Conservation (phyloP, 2,329 filamentous ascomycete genomes). For the Colletotrichum tamarilloi region DNA sequence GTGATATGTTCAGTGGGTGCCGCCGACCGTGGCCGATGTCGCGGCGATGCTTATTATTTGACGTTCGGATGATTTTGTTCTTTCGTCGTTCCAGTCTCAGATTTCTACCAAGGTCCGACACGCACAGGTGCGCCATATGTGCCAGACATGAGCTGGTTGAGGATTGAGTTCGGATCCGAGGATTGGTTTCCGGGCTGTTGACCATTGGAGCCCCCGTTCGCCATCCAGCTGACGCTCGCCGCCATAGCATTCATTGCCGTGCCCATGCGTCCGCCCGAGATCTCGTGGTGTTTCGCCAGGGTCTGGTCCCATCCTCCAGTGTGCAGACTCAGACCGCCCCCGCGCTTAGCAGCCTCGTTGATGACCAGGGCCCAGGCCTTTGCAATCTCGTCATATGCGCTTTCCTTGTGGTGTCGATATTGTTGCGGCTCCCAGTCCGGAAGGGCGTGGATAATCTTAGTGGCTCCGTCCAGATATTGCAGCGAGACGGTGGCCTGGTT, state of each 20-base stretch:
- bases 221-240: slow-evolving; percentile 81
- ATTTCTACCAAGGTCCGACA: slow-evolving; percentile 69
- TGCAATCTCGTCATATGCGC: slow-evolving; percentile 95
- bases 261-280: slow-evolving; percentile 83
- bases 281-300: slow-evolving; percentile 86
- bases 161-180: slow-evolving; percentile 65
- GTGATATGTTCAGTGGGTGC: slow-evolving; percentile 34
- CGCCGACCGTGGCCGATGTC: slow-evolving; percentile 20
- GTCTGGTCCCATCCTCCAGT: slow-evolving; percentile 94
- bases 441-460: slow-evolving; percentile 87
- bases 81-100: neutral
- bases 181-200: slow-evolving; percentile 36
- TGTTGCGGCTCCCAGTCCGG: slow-evolving; percentile 91
- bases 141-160: slow-evolving; percentile 71
- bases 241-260: slow-evolving; percentile 83
- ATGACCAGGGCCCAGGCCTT: slow-evolving; percentile 94
- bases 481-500: slow-evolving; percentile 84
- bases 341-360: slow-evolving; percentile 88
- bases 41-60: neutral
- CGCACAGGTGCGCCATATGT: slow-evolving; percentile 69
- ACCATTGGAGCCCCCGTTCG: slow-evolving; percentile 42
- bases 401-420: slow-evolving; percentile 92
- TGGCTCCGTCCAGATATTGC: slow-evolving; percentile 89
- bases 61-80: neutral
- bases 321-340: slow-evolving; percentile 89